Evolutionary conservation across 1,284 basidiomycete species (phyloP), one percentile per base, ranked within the genome.

Genomic region (Rhodofomes roseus): DNA sequence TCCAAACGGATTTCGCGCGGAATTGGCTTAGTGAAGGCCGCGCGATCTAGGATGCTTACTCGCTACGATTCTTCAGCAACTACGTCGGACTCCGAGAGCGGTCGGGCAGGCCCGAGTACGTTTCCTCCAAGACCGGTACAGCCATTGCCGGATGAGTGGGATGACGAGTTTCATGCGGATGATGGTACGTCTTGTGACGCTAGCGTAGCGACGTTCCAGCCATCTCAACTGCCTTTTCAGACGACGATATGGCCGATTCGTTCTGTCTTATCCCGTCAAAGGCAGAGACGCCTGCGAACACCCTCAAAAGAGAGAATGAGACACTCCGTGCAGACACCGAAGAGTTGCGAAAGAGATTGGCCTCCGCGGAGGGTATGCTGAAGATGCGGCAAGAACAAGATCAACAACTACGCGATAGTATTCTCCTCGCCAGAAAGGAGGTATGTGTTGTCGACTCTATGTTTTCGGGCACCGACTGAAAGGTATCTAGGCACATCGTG

Each of bases 381-480:
- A 85, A 86, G 62, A 66, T 85, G 63, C 82, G 89, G 60, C 85
- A 86, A 70, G 89, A 90, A 64, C 90, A 92, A 69, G 90, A 92
- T 68, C 79, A 83, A 60, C 82, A 90, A 51, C 73, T 93, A 59
- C 84, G 89, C 20, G 90, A 92, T 64, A 90, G 89, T 66, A 90
- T 92, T 65, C 82, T 86, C 62, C 78, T 87, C 71, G 90, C 89
- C 4, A 83, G 87, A n/a, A 83, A 85, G 74, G 90, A 93, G 79
- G 90, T 87, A 55, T 31, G 65, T 11, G 9, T 7, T 8, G n/a
- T 16, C n/a, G 29, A 22, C 12, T 3, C 11, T 48, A 14, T 22
- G 27, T 12, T 27, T 23, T 11, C 12, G 29, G 27, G 27, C 11
- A 61, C 18, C 44, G 25, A 52, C 16, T 36, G 43, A 56, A 55